Percentiles rank a stretch among this genome's conserved stretches.
Conservation (phyloP, 345 rosid species). For the Brassica nigra region DNA sequence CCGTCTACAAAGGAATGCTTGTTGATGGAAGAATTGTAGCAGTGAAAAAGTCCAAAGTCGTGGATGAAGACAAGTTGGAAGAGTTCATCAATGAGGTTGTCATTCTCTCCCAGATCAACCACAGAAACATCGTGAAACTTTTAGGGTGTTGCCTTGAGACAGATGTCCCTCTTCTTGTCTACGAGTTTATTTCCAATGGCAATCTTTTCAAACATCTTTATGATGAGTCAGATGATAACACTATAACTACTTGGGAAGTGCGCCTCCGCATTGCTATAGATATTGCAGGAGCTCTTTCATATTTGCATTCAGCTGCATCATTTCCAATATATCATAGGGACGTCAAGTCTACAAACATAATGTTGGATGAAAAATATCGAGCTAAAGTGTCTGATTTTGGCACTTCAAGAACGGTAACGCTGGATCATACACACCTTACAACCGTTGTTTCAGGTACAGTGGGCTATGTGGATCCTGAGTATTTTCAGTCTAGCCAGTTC, state of each 20-base stretch:
- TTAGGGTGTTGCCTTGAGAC: slow-evolving; percentile 55
- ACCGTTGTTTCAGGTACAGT: slow-evolving; percentile 27
- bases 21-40: slow-evolving; percentile 40
- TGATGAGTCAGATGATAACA: slow-evolving; percentile 33
- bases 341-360: slow-evolving; percentile 49
- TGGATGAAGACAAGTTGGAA: slow-evolving; percentile 44
- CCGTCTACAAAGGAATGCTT: slow-evolving; percentile 46
- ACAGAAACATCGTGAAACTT: slow-evolving; percentile 45
- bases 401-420: slow-evolving; percentile 30
- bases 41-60: slow-evolving; percentile 45
- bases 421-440: slow-evolving; percentile 35
- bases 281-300: slow-evolving; percentile 42
- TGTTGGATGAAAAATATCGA: slow-evolving; percentile 41
- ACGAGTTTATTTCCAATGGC: slow-evolving; percentile 38
- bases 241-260: slow-evolving; percentile 34
- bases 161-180: slow-evolving; percentile 47
- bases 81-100: slow-evolving; percentile 53
- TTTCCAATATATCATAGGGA: slow-evolving; percentile 48
- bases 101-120: slow-evolving; percentile 52
- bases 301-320: slow-evolving; percentile 47
- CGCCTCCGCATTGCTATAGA: slow-evolving; percentile 49
- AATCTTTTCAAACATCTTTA: slow-evolving; percentile 44
- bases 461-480: slow-evolving; percentile 34
- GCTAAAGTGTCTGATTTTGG: slow-evolving; percentile 37
- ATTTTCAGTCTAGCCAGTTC: slow-evolving; percentile 42